Percentiles rank a stretch among this genome's conserved stretches.
phyloP scores from a whole-genome alignment of 2,329 filamentous ascomycete species.

The Remersonia thermophila region DNA sequence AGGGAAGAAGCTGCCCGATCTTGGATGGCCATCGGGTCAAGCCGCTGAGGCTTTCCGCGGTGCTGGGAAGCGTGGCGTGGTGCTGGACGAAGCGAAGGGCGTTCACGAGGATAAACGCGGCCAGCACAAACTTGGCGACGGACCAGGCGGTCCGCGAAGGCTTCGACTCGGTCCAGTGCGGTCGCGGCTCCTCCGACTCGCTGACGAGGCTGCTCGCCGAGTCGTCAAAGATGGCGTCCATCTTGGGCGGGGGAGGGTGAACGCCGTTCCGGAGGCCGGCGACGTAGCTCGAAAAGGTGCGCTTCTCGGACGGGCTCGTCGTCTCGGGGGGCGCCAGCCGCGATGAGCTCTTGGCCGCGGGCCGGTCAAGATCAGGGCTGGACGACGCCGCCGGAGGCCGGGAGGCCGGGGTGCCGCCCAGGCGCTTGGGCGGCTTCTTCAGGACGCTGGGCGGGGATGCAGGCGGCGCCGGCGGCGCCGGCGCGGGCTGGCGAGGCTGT shows the following conservation, averaged over 20 bases:
- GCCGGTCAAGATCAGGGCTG: not conserved
- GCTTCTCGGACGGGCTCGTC: not conserved
- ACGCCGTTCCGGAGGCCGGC: not conserved
- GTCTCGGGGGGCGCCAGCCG: not conserved
- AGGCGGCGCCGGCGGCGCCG: not conserved
- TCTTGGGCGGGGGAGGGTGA: not conserved
- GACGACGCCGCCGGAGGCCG: not conserved
- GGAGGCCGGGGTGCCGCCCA: not conserved
- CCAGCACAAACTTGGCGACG: not conserved
- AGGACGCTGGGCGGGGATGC: constrained; percentile 4
- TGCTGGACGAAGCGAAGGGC: constrained; percentile 1
- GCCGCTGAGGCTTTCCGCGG: constrained; percentile 15
- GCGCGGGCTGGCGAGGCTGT: not conserved
- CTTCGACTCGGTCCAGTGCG: not conserved
- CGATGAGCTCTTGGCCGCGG: too few relatives aligned
- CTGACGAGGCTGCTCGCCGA: not conserved
- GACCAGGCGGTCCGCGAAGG: not conserved
- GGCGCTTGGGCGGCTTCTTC: constrained; percentile 3
- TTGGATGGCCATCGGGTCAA: constrained; percentile 16
- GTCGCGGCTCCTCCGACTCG: not conserved
- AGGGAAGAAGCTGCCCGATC: constrained; percentile 19
- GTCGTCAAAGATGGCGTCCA: not conserved
- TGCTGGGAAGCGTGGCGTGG: too few relatives aligned
- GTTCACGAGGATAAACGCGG: constrained; percentile 5
- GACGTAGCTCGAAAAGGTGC: not conserved